Percentiles rank a stretch among this genome's conserved stretches.
phyloP scores from a whole-genome alignment of 1,284 basidiomycete genomes.

The Grifola frondosa region DNA sequence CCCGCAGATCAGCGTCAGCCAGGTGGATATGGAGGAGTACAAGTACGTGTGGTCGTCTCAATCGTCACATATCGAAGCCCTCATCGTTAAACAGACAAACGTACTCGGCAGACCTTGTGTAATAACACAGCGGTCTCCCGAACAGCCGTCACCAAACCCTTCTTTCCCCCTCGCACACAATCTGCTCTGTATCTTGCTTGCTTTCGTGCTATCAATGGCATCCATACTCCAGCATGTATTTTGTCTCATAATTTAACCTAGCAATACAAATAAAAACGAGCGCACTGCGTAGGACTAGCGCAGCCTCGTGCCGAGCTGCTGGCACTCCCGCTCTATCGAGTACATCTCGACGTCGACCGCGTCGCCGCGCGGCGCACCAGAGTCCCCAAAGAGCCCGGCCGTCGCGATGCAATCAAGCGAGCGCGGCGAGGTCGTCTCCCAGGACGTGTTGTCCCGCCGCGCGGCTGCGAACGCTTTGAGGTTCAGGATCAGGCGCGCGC shows the following conservation, averaged over 20 bases:
- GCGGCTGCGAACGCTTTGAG: slow-evolving; percentile 29
- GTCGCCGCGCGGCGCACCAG: not conserved
- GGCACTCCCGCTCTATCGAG: slow-evolving; percentile 29
- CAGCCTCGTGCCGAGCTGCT: slow-evolving; percentile 30
- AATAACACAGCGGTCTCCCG: too few species aligned
- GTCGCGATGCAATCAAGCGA: not conserved
- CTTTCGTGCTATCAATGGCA: too few species aligned
- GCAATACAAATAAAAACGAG: slow-evolving; percentile 10
- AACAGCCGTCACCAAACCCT: too few species aligned
- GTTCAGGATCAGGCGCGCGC: slow-evolving; percentile 30
- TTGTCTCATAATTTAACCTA: slow-evolving; percentile 18
- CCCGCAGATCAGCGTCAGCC: slow-evolving; percentile 4
- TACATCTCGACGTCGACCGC: slow-evolving; percentile 29
- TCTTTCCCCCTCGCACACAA: too few species aligned
- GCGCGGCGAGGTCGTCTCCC: slow-evolving; percentile 8
- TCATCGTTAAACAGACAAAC: too few species aligned
- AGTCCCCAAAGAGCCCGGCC: slow-evolving; percentile 4
- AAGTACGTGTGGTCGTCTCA: too few species aligned
- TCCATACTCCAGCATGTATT: too few species aligned
- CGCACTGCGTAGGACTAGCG: slow-evolving; percentile 7
- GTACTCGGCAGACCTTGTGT: too few species aligned
- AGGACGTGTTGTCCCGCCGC: slow-evolving; percentile 15
- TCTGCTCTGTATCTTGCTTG: too few species aligned
- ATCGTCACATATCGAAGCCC: too few species aligned
- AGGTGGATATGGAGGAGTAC: slow-evolving; percentile 1